Percentiles rank a stretch among this genome's conserved stretches.
Conservation (phyloP, 208 protist species). For the Leishmania arabica region DNA sequence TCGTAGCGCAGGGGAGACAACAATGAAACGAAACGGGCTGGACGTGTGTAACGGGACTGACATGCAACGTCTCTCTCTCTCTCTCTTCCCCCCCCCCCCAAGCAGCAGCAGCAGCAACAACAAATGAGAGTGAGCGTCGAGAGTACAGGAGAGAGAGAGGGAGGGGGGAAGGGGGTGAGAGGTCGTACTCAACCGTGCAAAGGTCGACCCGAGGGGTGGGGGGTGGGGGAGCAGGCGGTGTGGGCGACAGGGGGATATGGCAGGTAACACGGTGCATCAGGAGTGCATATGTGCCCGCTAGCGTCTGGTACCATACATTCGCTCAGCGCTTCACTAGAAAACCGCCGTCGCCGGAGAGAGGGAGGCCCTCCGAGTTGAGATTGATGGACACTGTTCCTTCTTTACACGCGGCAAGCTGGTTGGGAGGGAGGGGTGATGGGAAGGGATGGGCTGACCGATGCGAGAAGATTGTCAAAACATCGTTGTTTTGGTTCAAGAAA, state of each 20-base stretch:
- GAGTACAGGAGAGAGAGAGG: not conserved
- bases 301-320: not conserved
- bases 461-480: not conserved
- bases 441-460: not conserved
- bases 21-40: not conserved
- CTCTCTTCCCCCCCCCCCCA: not conserved
- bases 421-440: not conserved
- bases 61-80: not conserved
- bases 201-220: not conserved
- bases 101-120: not conserved
- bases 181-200: not conserved
- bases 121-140: not conserved
- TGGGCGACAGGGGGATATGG: not conserved
- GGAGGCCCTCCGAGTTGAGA: not conserved
- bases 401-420: not conserved
- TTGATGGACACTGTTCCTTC: not conserved
- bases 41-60: not conserved
- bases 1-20: not conserved
- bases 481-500: not conserved
- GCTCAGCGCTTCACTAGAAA: not conserved
- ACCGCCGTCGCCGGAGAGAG: not conserved
- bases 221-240: not conserved
- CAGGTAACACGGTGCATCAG: not conserved
- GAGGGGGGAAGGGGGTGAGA: not conserved
- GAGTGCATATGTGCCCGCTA: not conserved